These are phyloP conservation scores for Daedalea quercina DNA, from an alignment of 768 basidiomycete genomes.

Conservation along the genomic window DNA sequence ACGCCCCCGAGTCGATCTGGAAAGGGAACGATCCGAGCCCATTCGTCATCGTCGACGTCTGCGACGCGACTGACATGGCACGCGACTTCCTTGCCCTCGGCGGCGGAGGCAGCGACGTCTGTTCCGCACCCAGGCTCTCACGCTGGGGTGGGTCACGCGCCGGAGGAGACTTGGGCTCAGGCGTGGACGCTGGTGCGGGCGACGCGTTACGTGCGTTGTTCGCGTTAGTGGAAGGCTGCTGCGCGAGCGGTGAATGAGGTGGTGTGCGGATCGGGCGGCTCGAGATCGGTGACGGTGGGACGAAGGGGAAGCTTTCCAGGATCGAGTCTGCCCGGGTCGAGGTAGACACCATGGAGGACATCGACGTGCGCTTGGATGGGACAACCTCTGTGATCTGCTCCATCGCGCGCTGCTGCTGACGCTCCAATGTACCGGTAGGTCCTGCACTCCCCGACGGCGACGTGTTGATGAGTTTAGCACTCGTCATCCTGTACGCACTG, in stretches of 20 bases:
- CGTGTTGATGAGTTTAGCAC: constrained; percentile 55
- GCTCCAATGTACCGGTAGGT: constrained; percentile 36
- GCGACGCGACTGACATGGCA: constrained; percentile 73
- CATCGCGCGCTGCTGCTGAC: constrained; percentile 63
- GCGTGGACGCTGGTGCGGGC: not conserved
- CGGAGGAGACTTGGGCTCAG: not conserved
- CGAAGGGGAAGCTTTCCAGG: constrained; percentile 82
- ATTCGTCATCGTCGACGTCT: constrained; percentile 69
- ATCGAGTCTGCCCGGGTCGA: constrained; percentile 79
- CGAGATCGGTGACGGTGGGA: constrained; percentile 87
- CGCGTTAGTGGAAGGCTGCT: constrained; percentile 40
- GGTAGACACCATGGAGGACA: constrained; percentile 60
- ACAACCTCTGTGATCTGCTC: constrained; percentile 40
- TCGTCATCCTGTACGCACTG: constrained; percentile 51
- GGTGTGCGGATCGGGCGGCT: constrained; percentile 70
- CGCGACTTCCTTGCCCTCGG: constrained; percentile 57
- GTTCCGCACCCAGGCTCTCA: constrained; percentile 6
- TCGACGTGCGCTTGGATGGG: constrained; percentile 45
- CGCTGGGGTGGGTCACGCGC: constrained; percentile 4
- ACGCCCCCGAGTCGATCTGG: constrained; percentile 64
- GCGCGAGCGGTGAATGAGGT: constrained; percentile 63
- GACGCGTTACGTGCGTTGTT: not conserved
- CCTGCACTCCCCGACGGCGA: constrained; percentile 18
- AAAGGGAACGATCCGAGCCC: constrained; percentile 85
- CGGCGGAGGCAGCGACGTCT: constrained; percentile 18